Percentiles rank a stretch among this genome's conserved stretches.
These are phyloP conservation scores for Xylariaceae sp. DNA, from an alignment of 2,329 filamentous ascomycete genomes.

Conservation along the genomic window DNA sequence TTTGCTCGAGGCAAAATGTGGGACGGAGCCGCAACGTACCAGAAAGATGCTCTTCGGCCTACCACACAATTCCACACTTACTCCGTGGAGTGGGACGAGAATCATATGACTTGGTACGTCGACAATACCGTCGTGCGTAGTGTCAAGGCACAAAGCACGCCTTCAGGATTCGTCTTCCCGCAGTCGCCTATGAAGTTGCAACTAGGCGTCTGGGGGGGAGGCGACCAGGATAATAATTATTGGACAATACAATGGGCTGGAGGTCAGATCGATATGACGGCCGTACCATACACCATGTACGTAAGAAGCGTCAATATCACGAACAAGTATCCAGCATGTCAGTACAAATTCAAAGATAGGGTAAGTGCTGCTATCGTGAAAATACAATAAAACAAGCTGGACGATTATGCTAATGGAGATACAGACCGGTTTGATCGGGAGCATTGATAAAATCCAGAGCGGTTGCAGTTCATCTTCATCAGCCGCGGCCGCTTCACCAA, in stretches of 20 bases:
- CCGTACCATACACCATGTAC: conserved; percentile 27
- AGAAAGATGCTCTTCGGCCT: conserved; percentile 25
- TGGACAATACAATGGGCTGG: conserved; percentile 32
- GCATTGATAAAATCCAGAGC: conserved; percentile 24
- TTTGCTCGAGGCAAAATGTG: conserved; percentile 30
- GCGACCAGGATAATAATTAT: conserved; percentile 25
- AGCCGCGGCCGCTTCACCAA: conserved; percentile 1
- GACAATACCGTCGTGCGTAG: conserved; percentile 27
- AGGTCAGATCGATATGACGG: conserved; percentile 26
- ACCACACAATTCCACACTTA: conserved; percentile 30
- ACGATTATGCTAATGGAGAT: conserved; percentile 12
- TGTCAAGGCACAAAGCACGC: conserved; percentile 21
- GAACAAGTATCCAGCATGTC: conserved; percentile 31
- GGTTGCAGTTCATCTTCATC: conserved; percentile 15
- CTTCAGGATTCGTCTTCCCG: conserved; percentile 24
- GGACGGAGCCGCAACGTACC: conserved; percentile 27
- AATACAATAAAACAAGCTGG: neutral
- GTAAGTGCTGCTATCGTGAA: conserved; percentile 13
- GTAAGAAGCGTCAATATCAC: conserved; percentile 31
- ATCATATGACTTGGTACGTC: conserved; percentile 27
- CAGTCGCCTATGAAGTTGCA: conserved; percentile 32
- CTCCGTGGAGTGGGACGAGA: conserved; percentile 31
- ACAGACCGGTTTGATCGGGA: conserved; percentile 23
- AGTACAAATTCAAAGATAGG: conserved; percentile 29
- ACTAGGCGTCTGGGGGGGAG: conserved; percentile 30